These are phyloP conservation scores for Amanita pallidorosea DNA, from an alignment of 768 basidiomycete genomes.

Conservation along the genomic window DNA sequence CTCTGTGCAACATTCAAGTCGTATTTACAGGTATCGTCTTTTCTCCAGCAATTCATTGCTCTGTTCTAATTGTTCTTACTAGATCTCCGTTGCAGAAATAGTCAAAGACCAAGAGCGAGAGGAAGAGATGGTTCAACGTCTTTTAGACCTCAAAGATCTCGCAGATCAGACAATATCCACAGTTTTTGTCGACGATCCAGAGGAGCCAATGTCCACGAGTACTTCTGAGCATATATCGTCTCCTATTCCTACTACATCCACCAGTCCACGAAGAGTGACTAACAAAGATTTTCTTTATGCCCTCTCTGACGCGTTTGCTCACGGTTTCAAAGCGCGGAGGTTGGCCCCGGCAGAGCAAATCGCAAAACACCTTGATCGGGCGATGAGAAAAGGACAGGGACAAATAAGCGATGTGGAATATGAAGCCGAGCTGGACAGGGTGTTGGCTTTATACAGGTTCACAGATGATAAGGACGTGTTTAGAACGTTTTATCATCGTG, in stretches of 20 bases:
- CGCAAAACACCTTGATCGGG: conserved; percentile 80
- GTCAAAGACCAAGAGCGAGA: conserved; percentile 54
- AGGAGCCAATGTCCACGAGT: conserved; percentile 10
- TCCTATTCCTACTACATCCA: conserved; percentile 12
- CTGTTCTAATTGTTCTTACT: not conserved
- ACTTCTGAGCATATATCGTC: conserved; percentile 7
- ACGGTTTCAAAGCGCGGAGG: conserved; percentile 63
- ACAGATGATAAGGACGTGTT: conserved; percentile 94
- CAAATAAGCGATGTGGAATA: conserved; percentile 53
- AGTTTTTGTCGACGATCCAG: conserved; percentile 39
- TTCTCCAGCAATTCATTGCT: not conserved
- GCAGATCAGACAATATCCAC: conserved; percentile 37
- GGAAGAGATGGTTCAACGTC: conserved; percentile 66
- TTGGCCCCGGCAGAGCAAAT: conserved; percentile 90
- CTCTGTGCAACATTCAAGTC: conserved; percentile 53
- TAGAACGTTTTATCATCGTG: conserved; percentile 83
- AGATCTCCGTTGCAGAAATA: conserved; percentile 53
- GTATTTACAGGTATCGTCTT: conserved; percentile 40
- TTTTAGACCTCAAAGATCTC: conserved; percentile 57
- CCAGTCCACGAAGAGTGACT: conserved; percentile 24
- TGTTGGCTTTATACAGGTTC: conserved; percentile 69
- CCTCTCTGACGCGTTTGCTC: conserved; percentile 57
- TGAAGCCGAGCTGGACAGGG: conserved; percentile 49
- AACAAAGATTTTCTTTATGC: conserved; percentile 58
- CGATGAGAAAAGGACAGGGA: conserved; percentile 82